phyloP scores from a whole-genome alignment of 345 rosid species.

The Aquilaria malaccensis region DNA sequence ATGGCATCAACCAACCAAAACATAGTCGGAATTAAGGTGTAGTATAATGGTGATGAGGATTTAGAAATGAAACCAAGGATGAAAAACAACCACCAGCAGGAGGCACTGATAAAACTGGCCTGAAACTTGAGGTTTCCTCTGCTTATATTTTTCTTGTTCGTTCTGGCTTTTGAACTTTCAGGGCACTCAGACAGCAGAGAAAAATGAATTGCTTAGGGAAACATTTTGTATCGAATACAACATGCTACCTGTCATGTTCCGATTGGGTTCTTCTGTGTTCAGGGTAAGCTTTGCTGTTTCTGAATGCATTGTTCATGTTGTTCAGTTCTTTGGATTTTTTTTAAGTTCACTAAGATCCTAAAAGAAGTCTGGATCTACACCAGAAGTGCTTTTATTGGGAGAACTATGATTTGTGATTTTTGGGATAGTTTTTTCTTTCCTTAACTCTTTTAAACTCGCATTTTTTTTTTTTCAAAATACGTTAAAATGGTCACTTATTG shows the following conservation, averaged over 20 bases:
- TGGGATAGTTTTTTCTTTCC: too few species aligned
- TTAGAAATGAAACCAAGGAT: too few species aligned
- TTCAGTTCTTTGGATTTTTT: background rate
- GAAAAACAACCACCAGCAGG: too few species aligned
- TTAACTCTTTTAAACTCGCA: too few species aligned
- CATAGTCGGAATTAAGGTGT: background rate
- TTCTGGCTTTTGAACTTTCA: conserved; percentile 17
- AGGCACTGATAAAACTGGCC: background rate
- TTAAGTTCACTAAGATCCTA: too few species aligned
- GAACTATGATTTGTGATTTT: too few species aligned
- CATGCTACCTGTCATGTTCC: conserved; percentile 51
- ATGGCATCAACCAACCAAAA: background rate
- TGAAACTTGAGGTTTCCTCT: background rate
- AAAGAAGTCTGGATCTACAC: background rate
- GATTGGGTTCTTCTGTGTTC: conserved; percentile 70
- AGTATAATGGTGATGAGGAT: background rate
- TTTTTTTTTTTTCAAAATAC: too few species aligned
- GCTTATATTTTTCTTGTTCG: background rate
- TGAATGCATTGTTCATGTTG: background rate
- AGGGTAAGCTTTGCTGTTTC: conserved; percentile 27
- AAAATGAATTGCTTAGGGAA: conserved; percentile 54
- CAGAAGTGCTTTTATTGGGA: too few species aligned
- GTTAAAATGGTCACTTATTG: too few species aligned
- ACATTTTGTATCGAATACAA: conserved; percentile 64
- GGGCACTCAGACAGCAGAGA: conserved; percentile 85